Conservation (phyloP, 176 grass and related monocot species). For the Thalia dealbata region DNA sequence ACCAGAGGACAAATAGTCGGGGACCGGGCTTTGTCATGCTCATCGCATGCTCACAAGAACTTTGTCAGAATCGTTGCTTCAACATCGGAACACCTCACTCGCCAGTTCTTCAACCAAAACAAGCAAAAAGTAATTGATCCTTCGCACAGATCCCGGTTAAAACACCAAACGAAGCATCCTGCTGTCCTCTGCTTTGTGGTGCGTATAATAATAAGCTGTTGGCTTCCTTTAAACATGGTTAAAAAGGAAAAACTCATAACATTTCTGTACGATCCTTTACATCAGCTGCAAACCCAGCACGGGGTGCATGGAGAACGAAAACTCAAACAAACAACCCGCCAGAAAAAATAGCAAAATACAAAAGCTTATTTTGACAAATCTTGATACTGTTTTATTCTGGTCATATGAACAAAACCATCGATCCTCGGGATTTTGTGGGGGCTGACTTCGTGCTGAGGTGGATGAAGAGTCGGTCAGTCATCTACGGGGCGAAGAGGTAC, state of each 20-base stretch:
- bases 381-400: background rate
- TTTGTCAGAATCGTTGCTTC: background rate
- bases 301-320: background rate
- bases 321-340: background rate
- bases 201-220: background rate
- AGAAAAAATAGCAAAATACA: background rate
- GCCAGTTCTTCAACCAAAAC: background rate
- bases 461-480: background rate
- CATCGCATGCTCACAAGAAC: background rate
- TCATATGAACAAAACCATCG: background rate
- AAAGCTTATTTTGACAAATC: background rate
- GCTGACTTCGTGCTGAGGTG: too few relatives aligned
- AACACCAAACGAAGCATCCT: too few relatives aligned
- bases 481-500: slow-evolving; percentile 53
- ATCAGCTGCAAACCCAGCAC: background rate
- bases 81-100: background rate
- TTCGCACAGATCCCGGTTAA: background rate
- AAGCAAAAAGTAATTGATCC: background rate
- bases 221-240: background rate
- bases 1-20: background rate
- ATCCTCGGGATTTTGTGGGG: background rate
- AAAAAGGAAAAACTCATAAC: background rate
- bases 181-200: too few relatives aligned
- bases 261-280: background rate
- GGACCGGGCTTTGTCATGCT: background rate